A percentile compares a stretch with the other conserved stretches of the same genome.
These are phyloP conservation scores for Botrytis fragariae DNA, from an alignment of 2,329 filamentous ascomycete genomes.

Conservation along the genomic window DNA sequence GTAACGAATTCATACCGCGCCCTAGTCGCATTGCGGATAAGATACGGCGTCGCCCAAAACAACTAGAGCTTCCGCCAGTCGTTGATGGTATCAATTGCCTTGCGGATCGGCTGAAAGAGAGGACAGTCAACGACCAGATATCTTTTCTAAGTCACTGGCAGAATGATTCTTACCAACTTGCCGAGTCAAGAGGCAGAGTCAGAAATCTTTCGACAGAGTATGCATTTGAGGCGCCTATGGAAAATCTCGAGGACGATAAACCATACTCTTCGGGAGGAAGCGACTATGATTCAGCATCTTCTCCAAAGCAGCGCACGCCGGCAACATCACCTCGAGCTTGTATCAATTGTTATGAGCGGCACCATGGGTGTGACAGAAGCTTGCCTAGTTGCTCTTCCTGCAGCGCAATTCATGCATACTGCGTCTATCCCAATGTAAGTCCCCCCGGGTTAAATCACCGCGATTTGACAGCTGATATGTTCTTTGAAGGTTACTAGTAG, in stretches of 20 bases:
- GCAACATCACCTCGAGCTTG: not conserved
- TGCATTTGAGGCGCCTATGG: not conserved
- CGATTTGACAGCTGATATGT: conserved; percentile 5
- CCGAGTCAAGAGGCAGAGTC: not conserved
- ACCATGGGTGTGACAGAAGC: conserved; percentile 2
- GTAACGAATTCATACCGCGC: not conserved
- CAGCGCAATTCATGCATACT: not conserved
- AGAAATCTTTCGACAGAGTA: not conserved
- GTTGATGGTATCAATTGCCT: not conserved
- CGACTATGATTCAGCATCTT: not conserved
- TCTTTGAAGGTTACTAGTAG: not conserved
- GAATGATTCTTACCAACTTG: not conserved
- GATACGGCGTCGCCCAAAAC: not conserved
- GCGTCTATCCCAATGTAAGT: conserved; percentile 10
- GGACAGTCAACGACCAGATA: not conserved
- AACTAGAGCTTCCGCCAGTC: not conserved
- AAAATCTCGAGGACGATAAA: not conserved
- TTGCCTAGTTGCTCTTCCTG: not conserved
- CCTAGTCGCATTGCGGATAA: not conserved
- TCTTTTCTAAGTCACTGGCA: not conserved
- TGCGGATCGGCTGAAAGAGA: not conserved
- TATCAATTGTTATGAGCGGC: conserved; percentile 2
- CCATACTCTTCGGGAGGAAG: not conserved
- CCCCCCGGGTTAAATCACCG: not conserved
- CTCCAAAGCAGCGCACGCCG: not conserved